Evolutionary conservation across 768 basidiomycete species (phyloP), one percentile per base, ranked within the genome.

Genomic region (Boletus sp.): DNA sequence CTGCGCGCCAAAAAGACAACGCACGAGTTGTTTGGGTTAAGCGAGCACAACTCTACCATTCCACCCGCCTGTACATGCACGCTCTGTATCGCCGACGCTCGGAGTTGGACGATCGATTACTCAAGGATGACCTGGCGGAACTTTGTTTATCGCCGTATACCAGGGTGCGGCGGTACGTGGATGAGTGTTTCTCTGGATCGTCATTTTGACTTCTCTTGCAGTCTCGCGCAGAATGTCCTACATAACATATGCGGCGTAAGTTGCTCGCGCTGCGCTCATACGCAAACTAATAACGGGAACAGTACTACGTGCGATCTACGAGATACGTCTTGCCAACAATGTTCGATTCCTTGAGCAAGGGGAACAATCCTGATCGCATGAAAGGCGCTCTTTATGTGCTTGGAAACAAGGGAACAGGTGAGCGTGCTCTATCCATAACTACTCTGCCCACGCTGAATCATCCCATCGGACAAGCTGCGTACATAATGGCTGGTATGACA

Each of bases 371-470:
- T 10, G 94, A 98, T 71, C 81, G 89, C 28, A 95, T 97, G 86
- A 98, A 98, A 75, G 96, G 96, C 8, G 93, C 92, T 17, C 76
- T 96, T 40, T 94, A 94, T 68, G 78, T 90, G 18, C 72, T 92
- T 10, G 84, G 84, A 75, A 85, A 87, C 64, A 89, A 88, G 71
- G 85, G 82, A 32, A 85, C 79, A 52, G 80, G 88, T 88, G 59
- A 44, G 82, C 63, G 61, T 12, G 50, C 5, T 28, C 50, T 48
- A 36, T 53, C 4, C 57, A 18, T 46, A 17, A 18, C 17, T 46
- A 47, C 7, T 52, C 35, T 53, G 24, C 36, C 32, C 11, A 33
- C 24, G 32, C 58, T 55, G 14, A 67, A 48, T 64, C 18, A 18
- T 59, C 61, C 9, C 48, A 24, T 47, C 29, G 46, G 33, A 47